Conservation (phyloP, 139 green algal species). For the Chlorella vulgaris region DNA sequence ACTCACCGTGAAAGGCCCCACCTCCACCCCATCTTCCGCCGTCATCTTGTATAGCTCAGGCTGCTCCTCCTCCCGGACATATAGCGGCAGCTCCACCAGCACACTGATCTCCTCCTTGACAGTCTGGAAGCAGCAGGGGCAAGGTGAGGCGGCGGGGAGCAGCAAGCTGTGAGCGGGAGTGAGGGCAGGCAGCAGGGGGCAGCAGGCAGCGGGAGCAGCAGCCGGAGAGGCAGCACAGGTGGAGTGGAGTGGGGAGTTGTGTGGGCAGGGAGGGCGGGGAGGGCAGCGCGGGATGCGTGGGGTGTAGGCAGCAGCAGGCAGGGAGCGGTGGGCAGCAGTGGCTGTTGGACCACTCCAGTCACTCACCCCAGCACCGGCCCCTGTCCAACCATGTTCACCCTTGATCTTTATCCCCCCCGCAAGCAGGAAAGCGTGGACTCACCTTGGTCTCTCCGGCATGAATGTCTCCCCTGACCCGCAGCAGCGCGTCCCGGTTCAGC, state of each 20-base stretch:
- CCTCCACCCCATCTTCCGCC: constrained; percentile 59
- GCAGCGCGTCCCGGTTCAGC: constrained; percentile 63
- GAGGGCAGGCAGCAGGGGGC: background rate
- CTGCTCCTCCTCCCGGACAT: constrained; percentile 64
- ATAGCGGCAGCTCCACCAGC: constrained; percentile 50
- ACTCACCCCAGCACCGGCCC: too few species aligned
- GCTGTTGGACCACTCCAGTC: too few species aligned
- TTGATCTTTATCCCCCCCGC: too few species aligned
- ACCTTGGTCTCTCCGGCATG: constrained; percentile 72
- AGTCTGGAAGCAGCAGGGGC: background rate
- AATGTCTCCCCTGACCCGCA: constrained; percentile 71
- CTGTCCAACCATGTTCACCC: too few species aligned
- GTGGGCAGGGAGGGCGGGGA: background rate
- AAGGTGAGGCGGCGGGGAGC: background rate
- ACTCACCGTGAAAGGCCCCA: constrained; percentile 71
- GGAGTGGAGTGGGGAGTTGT: too few species aligned
- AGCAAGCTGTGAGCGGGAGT: too few species aligned
- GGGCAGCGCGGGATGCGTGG: too few species aligned
- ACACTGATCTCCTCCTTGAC: constrained; percentile 31
- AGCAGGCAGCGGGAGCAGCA: too few species aligned
- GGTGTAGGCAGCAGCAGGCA: too few species aligned
- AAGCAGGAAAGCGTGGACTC: background rate
- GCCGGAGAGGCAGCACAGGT: too few species aligned
- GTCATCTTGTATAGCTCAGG: constrained; percentile 69
- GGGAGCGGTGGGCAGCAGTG: too few species aligned